Evolutionary conservation across 192 early-diverging fungal species (phyloP).

Genomic region (Ramicandelaber brevisporus): DNA sequence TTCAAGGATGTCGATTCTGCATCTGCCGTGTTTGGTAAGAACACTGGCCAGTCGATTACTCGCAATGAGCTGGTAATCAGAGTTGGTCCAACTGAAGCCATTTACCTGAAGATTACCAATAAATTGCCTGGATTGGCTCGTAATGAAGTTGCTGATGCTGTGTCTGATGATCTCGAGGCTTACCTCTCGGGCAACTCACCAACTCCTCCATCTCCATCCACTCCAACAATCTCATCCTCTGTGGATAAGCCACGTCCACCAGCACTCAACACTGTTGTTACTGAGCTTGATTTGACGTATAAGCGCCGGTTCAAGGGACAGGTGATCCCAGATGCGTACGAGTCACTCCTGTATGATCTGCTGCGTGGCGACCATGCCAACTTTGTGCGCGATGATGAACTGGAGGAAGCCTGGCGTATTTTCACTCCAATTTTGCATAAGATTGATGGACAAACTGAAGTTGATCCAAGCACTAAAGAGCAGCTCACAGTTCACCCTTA

Average conservation of each 20-base stretch:
- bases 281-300: slow-evolving; percentile 88
- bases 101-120: slow-evolving; percentile 93
- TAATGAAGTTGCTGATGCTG: no score
- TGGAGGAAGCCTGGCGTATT: slow-evolving; percentile 92
- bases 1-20: slow-evolving; percentile 77
- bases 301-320: slow-evolving; percentile 60
- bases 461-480: slow-evolving; percentile 15
- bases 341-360: slow-evolving; percentile 79
- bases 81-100: slow-evolving; percentile 82
- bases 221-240: no score
- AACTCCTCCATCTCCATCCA: no score
- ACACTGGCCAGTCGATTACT: slow-evolving; percentile 44
- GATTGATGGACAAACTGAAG: slow-evolving; percentile 39
- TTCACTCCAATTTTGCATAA: slow-evolving; percentile 88
- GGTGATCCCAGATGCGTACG: slow-evolving; percentile 94
- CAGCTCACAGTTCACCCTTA: slow-evolving; percentile 44
- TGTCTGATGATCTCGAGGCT: no score
- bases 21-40: no score
- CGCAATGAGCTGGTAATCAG: slow-evolving; percentile 93
- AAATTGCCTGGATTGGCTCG: slow-evolving; percentile 77
- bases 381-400: slow-evolving; percentile 80
- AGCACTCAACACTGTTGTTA: slow-evolving; percentile 57
- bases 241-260: no score
- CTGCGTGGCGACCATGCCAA: slow-evolving; percentile 82
- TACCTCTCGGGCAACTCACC: no score